phyloP scores from a whole-genome alignment of 805 yeast species.

The Yueomyces sinensis region DNA sequence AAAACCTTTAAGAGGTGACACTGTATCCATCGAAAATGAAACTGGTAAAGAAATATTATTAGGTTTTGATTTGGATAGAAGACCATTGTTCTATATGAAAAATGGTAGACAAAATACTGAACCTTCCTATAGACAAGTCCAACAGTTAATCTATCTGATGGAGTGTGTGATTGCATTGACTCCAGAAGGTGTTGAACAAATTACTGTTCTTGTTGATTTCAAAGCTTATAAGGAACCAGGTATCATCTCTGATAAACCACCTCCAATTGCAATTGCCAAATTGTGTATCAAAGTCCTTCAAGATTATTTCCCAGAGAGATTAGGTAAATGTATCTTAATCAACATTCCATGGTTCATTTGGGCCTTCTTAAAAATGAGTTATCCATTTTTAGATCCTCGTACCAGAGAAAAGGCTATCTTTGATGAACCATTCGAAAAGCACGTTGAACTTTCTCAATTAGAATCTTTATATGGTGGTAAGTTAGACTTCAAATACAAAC shows the following conservation, averaged over 20 bases:
- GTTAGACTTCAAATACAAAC: slow-evolving; percentile 38
- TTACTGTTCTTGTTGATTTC: slow-evolving; percentile 43
- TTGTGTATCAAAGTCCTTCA: slow-evolving; percentile 40
- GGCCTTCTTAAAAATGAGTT: slow-evolving; percentile 41
- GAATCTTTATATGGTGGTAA: slow-evolving; percentile 36
- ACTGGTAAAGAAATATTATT: slow-evolving; percentile 42
- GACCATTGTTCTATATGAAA: slow-evolving; percentile 40
- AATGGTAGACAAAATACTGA: slow-evolving; percentile 45
- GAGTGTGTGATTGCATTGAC: slow-evolving; percentile 38
- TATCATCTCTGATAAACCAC: slow-evolving; percentile 28
- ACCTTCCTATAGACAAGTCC: slow-evolving; percentile 39
- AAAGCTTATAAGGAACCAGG: slow-evolving; percentile 29
- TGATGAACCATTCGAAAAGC: slow-evolving; percentile 44
- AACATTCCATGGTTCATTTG: slow-evolving; percentile 47
- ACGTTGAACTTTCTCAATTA: slow-evolving; percentile 39
- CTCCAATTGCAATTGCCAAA: slow-evolving; percentile 36
- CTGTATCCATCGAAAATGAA: slow-evolving; percentile 33
- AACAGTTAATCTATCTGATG: slow-evolving; percentile 43
- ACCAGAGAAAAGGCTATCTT: slow-evolving; percentile 44
- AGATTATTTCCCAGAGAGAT: slow-evolving; percentile 45
- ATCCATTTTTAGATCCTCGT: slow-evolving; percentile 46
- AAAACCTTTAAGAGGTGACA: slow-evolving; percentile 27
- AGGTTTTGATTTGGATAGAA: slow-evolving; percentile 40
- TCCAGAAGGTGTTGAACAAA: slow-evolving; percentile 47
- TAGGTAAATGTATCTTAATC: slow-evolving; percentile 40